Evolutionary conservation across 1,284 basidiomycete species (phyloP).

Genomic region (Boletellus deceptivus): DNA sequence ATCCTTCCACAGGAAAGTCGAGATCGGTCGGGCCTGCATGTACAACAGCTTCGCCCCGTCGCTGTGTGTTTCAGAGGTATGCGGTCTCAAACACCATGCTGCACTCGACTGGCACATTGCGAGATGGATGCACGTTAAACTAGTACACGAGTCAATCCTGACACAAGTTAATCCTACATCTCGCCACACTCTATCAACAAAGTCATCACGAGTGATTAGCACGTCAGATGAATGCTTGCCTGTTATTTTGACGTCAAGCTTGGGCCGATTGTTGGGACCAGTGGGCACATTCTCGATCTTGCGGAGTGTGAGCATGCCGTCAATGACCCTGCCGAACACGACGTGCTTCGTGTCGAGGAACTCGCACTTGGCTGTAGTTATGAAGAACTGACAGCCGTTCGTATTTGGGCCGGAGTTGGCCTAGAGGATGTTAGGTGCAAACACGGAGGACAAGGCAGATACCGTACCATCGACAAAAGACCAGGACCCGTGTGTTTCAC

Average conservation of each 20-base stretch:
- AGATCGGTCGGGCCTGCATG: background rate
- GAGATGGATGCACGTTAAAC: background rate
- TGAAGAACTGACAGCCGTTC: constrained; percentile 97
- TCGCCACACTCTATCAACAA: constrained; percentile 30
- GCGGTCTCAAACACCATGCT: too few species aligned
- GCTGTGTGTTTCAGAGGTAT: too few species aligned
- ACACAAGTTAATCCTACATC: constrained; percentile 19
- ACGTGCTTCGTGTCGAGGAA: constrained; percentile 95
- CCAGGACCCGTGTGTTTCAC: constrained; percentile 87
- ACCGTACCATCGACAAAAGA: constrained; percentile 77
- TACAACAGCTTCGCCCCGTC: too few species aligned
- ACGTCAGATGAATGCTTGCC: constrained; percentile 47
- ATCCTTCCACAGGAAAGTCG: background rate
- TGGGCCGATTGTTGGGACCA: constrained; percentile 83
- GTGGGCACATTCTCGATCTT: constrained; percentile 96
- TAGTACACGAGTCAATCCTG: background rate
- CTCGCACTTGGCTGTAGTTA: constrained; percentile 91
- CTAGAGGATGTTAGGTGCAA: constrained; percentile 38
- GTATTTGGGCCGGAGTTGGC: constrained; percentile 92
- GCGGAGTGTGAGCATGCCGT: constrained; percentile 85
- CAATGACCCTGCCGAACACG: constrained; percentile 88
- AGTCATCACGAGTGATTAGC: background rate
- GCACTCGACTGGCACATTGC: too few species aligned
- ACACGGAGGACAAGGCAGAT: background rate
- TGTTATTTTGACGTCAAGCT: constrained; percentile 79